Conservation (phyloP, 2,329 filamentous ascomycete genomes). For the Claviceps citrina region DNA sequence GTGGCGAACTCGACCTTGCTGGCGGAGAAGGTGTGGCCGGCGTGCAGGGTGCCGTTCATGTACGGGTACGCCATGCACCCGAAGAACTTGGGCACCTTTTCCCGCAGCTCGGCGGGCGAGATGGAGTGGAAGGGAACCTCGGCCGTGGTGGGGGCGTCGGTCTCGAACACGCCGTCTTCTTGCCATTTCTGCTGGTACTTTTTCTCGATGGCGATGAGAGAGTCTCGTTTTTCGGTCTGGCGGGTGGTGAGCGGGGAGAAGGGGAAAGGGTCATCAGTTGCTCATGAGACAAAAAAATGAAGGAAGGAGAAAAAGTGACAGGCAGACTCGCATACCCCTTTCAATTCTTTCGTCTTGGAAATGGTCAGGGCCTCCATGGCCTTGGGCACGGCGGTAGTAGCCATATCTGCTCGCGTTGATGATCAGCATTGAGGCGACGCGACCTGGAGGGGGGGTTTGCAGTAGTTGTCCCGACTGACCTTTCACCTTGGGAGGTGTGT, state of each 20-base stretch:
- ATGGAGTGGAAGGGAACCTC: conserved; percentile 67
- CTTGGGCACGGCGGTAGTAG: conserved; percentile 26
- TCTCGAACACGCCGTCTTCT: conserved; percentile 53
- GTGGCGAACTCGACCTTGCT: conserved; percentile 87
- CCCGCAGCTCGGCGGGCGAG: conserved; percentile 57
- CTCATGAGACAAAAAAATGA: no score
- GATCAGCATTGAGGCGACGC: background rate
- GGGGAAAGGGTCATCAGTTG: no score
- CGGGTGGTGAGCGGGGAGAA: background rate
- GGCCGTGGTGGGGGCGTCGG: conserved; percentile 62
- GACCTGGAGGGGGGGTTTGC: background rate
- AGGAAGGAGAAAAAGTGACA: no score
- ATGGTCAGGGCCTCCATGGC: conserved; percentile 36
- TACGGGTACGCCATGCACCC: conserved; percentile 44
- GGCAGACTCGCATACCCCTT: conserved; percentile 31
- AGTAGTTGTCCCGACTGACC: background rate
- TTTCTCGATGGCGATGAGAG: conserved; percentile 70
- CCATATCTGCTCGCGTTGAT: conserved; percentile 20
- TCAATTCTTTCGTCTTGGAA: conserved; percentile 46
- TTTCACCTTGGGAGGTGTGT: conserved; percentile 3
- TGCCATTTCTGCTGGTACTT: conserved; percentile 65
- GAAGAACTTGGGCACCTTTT: conserved; percentile 82
- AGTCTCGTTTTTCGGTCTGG: conserved; percentile 75
- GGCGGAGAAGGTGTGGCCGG: conserved; percentile 81
- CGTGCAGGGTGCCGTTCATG: conserved; percentile 80